Evolutionary conservation across 805 yeast species (phyloP).

Genomic region (Saccharomycopsis javanensis): DNA sequence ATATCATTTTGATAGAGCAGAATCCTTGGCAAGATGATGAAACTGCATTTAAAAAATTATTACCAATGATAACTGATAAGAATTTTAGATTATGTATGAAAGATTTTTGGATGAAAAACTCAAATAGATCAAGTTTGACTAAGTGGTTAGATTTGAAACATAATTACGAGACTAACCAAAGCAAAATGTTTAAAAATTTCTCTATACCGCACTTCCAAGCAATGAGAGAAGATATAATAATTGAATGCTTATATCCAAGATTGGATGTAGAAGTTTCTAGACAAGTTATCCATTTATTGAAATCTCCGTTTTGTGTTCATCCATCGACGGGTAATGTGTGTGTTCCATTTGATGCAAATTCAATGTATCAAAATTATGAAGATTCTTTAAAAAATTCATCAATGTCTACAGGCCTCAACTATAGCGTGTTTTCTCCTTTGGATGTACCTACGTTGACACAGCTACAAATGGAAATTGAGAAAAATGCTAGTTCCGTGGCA

Average conservation of each 20-base stretch:
- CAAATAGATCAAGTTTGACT: slow-evolving; percentile 42
- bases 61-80: slow-evolving; percentile 55
- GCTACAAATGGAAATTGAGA: slow-evolving; percentile 51
- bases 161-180: slow-evolving; percentile 30
- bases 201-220: slow-evolving; percentile 46
- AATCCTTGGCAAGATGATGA: slow-evolving; percentile 69
- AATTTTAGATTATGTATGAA: slow-evolving; percentile 42
- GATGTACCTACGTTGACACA: slow-evolving; percentile 65
- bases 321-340: slow-evolving; percentile 94
- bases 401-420: slow-evolving; percentile 22
- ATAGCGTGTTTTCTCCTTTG: slow-evolving; percentile 60
- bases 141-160: slow-evolving; percentile 76
- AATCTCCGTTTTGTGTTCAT: slow-evolving; percentile 94
- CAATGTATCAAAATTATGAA: slow-evolving; percentile 15
- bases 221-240: slow-evolving; percentile 72
- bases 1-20: slow-evolving; percentile 66
- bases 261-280: slow-evolving; percentile 88
- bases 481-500: slow-evolving; percentile 30
- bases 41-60: slow-evolving; percentile 46
- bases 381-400: slow-evolving; percentile 6
- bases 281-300: slow-evolving; percentile 81
- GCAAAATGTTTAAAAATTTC: slow-evolving; percentile 24
- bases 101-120: slow-evolving; percentile 48
- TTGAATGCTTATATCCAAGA: slow-evolving; percentile 80
- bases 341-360: slow-evolving; percentile 63